These are phyloP conservation scores for Apostasia ramifera DNA, from an alignment of 106 monocot species.

Conservation along the genomic window DNA sequence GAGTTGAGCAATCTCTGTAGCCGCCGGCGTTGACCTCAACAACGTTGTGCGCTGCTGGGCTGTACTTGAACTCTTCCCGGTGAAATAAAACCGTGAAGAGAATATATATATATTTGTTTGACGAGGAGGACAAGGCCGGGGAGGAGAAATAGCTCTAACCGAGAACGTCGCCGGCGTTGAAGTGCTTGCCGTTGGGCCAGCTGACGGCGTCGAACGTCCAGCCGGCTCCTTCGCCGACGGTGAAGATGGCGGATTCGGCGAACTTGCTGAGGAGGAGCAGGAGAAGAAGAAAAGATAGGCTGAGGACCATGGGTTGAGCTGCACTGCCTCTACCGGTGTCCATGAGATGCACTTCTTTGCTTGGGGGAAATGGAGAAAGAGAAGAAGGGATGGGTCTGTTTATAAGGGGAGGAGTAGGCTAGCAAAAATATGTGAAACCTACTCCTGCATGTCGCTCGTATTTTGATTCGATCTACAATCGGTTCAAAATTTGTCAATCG, in stretches of 20 bases:
- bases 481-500: too few relatives aligned
- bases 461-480: too few relatives aligned
- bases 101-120: not conserved
- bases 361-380: too few relatives aligned
- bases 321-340: constrained; percentile 25
- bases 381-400: too few relatives aligned
- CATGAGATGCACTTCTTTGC: not conserved
- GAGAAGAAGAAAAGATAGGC: not conserved
- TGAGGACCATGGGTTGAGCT: not conserved
- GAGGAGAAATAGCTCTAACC: constrained; percentile 6
- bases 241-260: constrained; percentile 11
- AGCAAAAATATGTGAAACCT: too few relatives aligned
- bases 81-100: not conserved
- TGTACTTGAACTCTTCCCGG: constrained; percentile 36
- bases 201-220: constrained; percentile 32
- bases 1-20: constrained; percentile 27
- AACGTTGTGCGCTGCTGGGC: constrained; percentile 23
- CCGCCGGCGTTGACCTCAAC: constrained; percentile 20
- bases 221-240: constrained; percentile 20
- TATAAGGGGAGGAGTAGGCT: too few relatives aligned
- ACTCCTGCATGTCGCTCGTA: too few relatives aligned
- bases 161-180: constrained; percentile 35
- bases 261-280: constrained; percentile 2
- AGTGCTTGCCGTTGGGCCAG: constrained; percentile 28
- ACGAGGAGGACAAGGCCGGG: too few relatives aligned